Conservation (phyloP, 495 filamentous ascomycete species). For the Podospora australis region DNA sequence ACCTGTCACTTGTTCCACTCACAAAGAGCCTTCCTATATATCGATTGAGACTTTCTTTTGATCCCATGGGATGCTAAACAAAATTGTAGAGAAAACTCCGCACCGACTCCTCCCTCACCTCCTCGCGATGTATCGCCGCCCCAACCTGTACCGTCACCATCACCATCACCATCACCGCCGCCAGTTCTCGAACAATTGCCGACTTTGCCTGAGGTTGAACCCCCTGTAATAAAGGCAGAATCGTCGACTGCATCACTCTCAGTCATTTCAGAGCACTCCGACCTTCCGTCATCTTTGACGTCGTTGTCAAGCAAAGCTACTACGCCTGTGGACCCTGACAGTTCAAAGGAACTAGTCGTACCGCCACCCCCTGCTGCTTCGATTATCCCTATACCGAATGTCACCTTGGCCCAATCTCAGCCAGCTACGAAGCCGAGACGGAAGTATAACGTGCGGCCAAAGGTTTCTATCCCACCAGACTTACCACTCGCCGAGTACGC, state of each 20-base stretch:
- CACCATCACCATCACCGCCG: too few species aligned
- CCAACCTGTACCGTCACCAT: too few species aligned
- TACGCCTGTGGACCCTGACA: conserved; percentile 46
- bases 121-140: too few species aligned
- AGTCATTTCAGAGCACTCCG: conserved; percentile 30
- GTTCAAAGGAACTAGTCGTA: conserved; percentile 21
- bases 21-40: too few species aligned
- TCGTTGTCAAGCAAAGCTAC: conserved; percentile 51
- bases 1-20: too few species aligned
- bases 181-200: too few species aligned
- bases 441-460: conserved; percentile 56
- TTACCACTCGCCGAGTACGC: conserved; percentile 69
- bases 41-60: too few species aligned
- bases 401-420: conserved; percentile 3
- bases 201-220: too few species aligned
- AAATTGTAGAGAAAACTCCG: too few species aligned
- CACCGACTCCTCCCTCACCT: too few species aligned
- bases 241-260: conserved; percentile 16
- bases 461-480: conserved; percentile 73
- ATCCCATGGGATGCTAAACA: too few species aligned
- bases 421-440: conserved; percentile 17
- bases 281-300: conserved; percentile 38
- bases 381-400: background rate
- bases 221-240: background rate
- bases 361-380: background rate